Evolutionary conservation across 176 grass and related monocot genomes (phyloP).

Genomic region (Aegilops bicornis): DNA sequence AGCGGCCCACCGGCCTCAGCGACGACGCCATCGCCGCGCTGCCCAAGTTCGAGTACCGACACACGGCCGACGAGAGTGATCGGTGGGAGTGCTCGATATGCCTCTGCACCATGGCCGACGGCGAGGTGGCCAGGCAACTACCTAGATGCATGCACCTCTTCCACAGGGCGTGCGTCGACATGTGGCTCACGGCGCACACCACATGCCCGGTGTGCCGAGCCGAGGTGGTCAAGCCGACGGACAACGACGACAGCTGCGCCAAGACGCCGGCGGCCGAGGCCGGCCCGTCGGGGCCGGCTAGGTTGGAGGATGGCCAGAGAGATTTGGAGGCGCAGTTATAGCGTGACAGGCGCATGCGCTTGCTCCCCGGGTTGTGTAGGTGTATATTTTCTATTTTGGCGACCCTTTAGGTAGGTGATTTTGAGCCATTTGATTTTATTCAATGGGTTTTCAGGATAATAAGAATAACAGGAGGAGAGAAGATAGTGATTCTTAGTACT

Average conservation of each 20-base stretch:
- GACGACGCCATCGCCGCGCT: constrained; percentile 36
- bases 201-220: constrained; percentile 61
- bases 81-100: constrained; percentile 52
- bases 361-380: background rate
- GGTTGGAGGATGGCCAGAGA: constrained; percentile 15
- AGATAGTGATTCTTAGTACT: background rate
- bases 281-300: background rate
- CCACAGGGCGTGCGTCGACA: constrained; percentile 51
- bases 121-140: constrained; percentile 49
- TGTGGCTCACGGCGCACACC: constrained; percentile 45
- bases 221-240: constrained; percentile 12
- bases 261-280: background rate
- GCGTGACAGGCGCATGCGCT: background rate
- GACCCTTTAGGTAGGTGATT: constrained; percentile 10
- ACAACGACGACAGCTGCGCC: background rate
- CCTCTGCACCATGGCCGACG: constrained; percentile 42
- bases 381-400: background rate
- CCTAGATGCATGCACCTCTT: constrained; percentile 59
- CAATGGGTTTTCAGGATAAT: background rate
- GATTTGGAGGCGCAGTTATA: constrained; percentile 31
- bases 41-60: constrained; percentile 39
- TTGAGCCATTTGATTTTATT: background rate
- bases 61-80: background rate
- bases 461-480: background rate
- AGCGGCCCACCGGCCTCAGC: background rate